phyloP scores from a whole-genome alignment of 768 basidiomycete genomes.

The Termitomyces titanicus region DNA sequence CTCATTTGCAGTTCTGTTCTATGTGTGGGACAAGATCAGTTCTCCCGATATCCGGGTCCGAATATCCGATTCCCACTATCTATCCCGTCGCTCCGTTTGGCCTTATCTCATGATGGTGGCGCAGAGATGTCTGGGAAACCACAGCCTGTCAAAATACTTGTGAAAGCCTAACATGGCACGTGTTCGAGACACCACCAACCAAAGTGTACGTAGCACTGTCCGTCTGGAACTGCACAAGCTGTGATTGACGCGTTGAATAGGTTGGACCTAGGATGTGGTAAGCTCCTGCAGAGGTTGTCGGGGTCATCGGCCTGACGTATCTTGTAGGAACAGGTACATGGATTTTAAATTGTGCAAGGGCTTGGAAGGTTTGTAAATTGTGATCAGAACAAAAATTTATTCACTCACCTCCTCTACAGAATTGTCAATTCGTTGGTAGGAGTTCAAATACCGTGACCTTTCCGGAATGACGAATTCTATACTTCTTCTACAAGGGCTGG shows the following conservation, averaged over 20 bases:
- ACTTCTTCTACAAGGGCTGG: constrained; percentile 42
- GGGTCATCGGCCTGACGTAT: neutral
- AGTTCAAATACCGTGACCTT: too few species aligned
- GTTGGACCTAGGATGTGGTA: constrained; percentile 73
- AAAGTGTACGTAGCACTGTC: constrained; percentile 44
- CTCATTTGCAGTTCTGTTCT: constrained; percentile 7
- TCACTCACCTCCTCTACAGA: constrained; percentile 25
- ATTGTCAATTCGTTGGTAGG: constrained; percentile 61
- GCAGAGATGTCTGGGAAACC: constrained; percentile 70
- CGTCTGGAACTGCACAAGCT: neutral
- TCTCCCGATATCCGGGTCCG: neutral
- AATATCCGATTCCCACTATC: neutral
- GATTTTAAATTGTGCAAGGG: constrained; percentile 61
- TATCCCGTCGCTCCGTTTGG: neutral
- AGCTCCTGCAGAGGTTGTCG: constrained; percentile 16
- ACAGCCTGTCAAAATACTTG: constrained; percentile 49
- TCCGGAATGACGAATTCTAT: neutral
- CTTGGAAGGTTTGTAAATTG: constrained; percentile 53
- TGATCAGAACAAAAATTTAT: neutral
- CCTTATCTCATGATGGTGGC: constrained; percentile 15
- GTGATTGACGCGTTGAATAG: constrained; percentile 27
- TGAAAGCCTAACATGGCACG: constrained; percentile 61
- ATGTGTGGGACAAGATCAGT: neutral
- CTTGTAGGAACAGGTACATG: constrained; percentile 65
- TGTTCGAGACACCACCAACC: constrained; percentile 53